These are phyloP conservation scores for Blastocystis sp. DNA, from an alignment of 352 stramenopile species.

Conservation along the genomic window DNA sequence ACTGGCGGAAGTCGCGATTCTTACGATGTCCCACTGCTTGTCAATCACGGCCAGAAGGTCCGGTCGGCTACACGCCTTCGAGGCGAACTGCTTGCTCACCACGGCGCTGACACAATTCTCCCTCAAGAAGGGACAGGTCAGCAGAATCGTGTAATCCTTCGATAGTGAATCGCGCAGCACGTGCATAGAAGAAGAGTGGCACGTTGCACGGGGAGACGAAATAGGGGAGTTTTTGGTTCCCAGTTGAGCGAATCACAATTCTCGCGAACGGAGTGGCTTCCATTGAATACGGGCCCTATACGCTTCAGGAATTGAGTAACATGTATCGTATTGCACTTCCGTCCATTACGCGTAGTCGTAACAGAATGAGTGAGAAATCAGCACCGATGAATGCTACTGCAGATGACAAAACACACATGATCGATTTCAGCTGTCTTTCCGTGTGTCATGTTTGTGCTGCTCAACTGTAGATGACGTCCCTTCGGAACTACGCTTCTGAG, in stretches of 20 bases:
- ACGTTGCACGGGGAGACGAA: no score
- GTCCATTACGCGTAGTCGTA: no score
- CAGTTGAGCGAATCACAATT: no score
- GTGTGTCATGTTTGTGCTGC: background rate
- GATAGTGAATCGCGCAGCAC: background rate
- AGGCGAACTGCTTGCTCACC: conserved; percentile 13
- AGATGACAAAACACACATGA: background rate
- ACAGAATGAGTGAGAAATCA: no score
- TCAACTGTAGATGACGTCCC: conserved; percentile 37
- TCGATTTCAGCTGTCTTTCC: conserved; percentile 54
- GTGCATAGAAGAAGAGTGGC: background rate
- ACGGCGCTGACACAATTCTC: background rate
- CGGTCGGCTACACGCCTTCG: background rate
- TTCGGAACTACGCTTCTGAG: conserved; percentile 29
- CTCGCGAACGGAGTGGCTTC: no score
- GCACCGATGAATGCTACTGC: no score
- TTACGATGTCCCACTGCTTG: conserved; percentile 19
- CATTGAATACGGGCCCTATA: no score
- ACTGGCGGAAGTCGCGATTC: background rate
- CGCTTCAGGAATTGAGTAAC: no score
- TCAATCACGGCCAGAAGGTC: conserved; percentile 28
- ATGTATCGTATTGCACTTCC: no score
- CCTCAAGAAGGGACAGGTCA: conserved; percentile 16
- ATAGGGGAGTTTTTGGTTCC: no score
- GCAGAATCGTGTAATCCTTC: conserved; percentile 34